These are phyloP conservation scores for Tuber magnatum DNA, from an alignment of 495 filamentous ascomycete species.

Conservation along the genomic window DNA sequence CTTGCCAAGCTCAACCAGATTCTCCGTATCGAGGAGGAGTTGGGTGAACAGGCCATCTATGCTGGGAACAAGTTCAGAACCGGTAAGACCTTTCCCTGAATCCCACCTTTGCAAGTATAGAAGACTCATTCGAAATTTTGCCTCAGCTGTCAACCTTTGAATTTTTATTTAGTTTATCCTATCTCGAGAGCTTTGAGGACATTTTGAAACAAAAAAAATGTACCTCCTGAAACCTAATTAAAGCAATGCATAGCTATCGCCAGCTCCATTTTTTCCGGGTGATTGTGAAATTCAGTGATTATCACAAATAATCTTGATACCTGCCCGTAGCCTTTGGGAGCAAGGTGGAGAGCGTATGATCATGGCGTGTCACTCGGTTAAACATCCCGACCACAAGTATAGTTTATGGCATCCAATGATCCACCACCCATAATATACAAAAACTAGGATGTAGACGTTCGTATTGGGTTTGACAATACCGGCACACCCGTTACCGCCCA, in stretches of 20 bases:
- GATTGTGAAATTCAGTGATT: not conserved
- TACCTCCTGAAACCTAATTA: not conserved
- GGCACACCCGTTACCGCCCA: not conserved
- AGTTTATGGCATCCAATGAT: not conserved
- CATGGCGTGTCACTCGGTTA: not conserved
- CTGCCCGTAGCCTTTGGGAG: not conserved
- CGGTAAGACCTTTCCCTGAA: slow-evolving; percentile 10
- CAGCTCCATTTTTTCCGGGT: not conserved
- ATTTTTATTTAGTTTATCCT: not conserved
- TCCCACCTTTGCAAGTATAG: not conserved
- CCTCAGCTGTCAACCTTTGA: slow-evolving; percentile 26
- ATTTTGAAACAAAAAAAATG: not conserved
- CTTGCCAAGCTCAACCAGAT: slow-evolving; percentile 99
- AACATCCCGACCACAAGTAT: not conserved
- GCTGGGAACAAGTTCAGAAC: slow-evolving; percentile 86
- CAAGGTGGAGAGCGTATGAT: not conserved
- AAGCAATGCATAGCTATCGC: not conserved
- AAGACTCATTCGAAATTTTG: not conserved
- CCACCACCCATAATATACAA: not conserved
- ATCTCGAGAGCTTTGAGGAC: not conserved
- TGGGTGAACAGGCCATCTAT: slow-evolving; percentile 82
- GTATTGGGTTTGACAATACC: not conserved
- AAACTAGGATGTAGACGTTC: not conserved
- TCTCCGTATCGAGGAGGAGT: slow-evolving; percentile 98
- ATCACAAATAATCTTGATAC: not conserved